Base-by-base conservation (phyloP, 352 stramenopile species). In the Globisporangium lucens region DNA sequence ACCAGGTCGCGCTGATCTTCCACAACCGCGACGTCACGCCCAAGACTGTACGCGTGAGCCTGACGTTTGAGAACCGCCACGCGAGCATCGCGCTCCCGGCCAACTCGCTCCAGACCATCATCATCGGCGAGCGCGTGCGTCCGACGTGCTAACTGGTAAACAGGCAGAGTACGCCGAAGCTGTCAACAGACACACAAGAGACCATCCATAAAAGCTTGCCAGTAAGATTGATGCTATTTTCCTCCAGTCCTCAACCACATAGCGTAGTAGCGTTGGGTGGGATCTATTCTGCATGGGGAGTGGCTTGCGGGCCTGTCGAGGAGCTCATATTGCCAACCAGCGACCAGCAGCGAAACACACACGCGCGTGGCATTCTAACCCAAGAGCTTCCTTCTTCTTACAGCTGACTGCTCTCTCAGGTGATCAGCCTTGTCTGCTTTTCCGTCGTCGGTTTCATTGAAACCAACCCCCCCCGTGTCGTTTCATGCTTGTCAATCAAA, bases 1-100 rank as follows among this genome's bases (percentile, higher is more conserved):
- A 72, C 8, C 68, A 71, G 20, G 15, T 79, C 13, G 72, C 75
- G 2, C 64, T 82, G 0, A 49, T 83, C 20, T 46, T 83, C 10
- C 79, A 69, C 47, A 89, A 83, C 70, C 78, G 79, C 47, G 64
- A 76, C 56, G 53, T 20, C n/a, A 66, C 55, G n/a, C 61, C 58
- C 4, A 80, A 80, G 56, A 72, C 43, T 30, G 67, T 82, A 51
- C 53, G 61, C 30, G 30, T 82, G 41, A 70, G 62, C n/a, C 61
- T 80, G 13, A 13, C 36, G 7, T 61, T 56, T 9, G 56, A 78
- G 65, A 56, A 64, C 10, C 66, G 63, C 27, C 66, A 66, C 47
- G 56, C 74, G 22, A 73, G 61, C 59, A 36, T 83, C 27, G 69
- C 62, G 30, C 55, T 83, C 5, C 69, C 74, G 9, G 69, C 69